These are phyloP conservation scores for Orobanche coerulescens DNA, from an alignment of 257 asterid genomes.

Conservation along the genomic window DNA sequence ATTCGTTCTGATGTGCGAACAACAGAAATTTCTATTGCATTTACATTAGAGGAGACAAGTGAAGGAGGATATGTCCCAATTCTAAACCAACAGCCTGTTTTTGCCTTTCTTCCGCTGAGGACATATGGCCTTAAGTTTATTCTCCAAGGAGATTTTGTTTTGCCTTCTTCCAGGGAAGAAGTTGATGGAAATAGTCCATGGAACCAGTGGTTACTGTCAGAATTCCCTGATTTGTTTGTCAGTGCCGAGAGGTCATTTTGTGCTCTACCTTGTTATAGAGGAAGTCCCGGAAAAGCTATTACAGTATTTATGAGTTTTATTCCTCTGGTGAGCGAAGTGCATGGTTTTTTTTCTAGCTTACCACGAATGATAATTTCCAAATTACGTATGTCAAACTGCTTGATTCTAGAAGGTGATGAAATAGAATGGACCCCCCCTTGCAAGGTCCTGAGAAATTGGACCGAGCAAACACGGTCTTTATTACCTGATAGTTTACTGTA, in stretches of 20 bases:
- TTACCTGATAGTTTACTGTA: constrained; percentile 62
- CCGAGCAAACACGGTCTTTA: constrained; percentile 55
- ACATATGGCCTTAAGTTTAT: constrained; percentile 93
- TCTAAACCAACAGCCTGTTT: constrained; percentile 83
- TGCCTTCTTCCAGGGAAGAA: constrained; percentile 98
- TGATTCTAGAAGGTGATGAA: constrained; percentile 56
- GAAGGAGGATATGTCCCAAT: constrained; percentile 56
- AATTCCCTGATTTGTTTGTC: constrained; percentile 79
- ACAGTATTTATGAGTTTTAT: constrained; percentile 76
- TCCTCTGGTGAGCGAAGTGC: constrained; percentile 86
- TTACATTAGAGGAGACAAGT: constrained; percentile 54
- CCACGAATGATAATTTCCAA: constrained; percentile 75
- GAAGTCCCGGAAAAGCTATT: constrained; percentile 64
- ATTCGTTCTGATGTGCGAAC: constrained; percentile 56
- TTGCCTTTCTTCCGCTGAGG: constrained; percentile 93
- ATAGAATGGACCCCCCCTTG: constrained; percentile 85
- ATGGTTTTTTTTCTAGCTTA: constrained; percentile 81
- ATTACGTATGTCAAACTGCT: constrained; percentile 72
- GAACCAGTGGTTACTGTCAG: constrained; percentile 94
- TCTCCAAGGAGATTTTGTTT: constrained; percentile 90
- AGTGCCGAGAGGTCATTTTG: constrained; percentile 67
- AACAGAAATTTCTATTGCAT: constrained; percentile 85
- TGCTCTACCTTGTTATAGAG: constrained; percentile 72
- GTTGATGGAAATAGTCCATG: constrained; percentile 91
- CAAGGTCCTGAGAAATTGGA: constrained; percentile 86